Conservation (phyloP, 805 yeast genomes). For the Starmerella cellae region DNA sequence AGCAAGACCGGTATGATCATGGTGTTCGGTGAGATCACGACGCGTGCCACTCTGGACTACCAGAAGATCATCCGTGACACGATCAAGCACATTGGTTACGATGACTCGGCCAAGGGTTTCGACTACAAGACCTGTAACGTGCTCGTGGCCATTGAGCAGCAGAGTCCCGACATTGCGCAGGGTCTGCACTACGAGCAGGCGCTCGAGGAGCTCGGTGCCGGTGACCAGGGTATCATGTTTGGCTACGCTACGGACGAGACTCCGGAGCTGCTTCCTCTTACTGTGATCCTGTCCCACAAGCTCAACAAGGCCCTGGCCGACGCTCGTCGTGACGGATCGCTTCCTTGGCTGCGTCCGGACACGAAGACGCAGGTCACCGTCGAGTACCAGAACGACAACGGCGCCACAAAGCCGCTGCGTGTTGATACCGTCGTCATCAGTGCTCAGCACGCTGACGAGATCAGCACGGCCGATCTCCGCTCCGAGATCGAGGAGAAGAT, state of each 20-base stretch:
- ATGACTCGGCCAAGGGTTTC: slow-evolving; percentile 87
- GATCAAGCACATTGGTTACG: slow-evolving; percentile 96
- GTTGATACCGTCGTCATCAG: slow-evolving; percentile 97
- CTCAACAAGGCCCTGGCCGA: slow-evolving; percentile 92
- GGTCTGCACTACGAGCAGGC: slow-evolving; percentile 95
- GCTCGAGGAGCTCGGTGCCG: slow-evolving; percentile 96
- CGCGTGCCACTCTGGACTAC: slow-evolving; percentile 88
- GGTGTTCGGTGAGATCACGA: slow-evolving; percentile 99
- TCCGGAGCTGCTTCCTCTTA: slow-evolving; percentile 91
- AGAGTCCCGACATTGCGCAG: slow-evolving; percentile 97
- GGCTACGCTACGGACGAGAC: slow-evolving; percentile 99
- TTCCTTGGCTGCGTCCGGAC: slow-evolving; percentile 97
- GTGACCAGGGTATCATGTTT: slow-evolving; percentile 99
- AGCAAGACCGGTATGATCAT: slow-evolving; percentile 98
- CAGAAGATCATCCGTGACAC: slow-evolving; percentile 97
- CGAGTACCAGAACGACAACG: slow-evolving; percentile 85
- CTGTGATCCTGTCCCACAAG: slow-evolving; percentile 86
- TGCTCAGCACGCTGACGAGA: slow-evolving; percentile 94
- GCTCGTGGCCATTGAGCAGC: slow-evolving; percentile 97
- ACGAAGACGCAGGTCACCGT: slow-evolving; percentile 99
- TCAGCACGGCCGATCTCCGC: slow-evolving; percentile 88
- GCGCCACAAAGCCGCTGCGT: slow-evolving; percentile 90
- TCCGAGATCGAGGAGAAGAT: slow-evolving; percentile 61
- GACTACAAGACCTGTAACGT: slow-evolving; percentile 99
- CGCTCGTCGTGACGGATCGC: slow-evolving; percentile 91